Base-by-base conservation (phyloP, 78 protist species). In the Dictyostelium purpureum region DNA sequence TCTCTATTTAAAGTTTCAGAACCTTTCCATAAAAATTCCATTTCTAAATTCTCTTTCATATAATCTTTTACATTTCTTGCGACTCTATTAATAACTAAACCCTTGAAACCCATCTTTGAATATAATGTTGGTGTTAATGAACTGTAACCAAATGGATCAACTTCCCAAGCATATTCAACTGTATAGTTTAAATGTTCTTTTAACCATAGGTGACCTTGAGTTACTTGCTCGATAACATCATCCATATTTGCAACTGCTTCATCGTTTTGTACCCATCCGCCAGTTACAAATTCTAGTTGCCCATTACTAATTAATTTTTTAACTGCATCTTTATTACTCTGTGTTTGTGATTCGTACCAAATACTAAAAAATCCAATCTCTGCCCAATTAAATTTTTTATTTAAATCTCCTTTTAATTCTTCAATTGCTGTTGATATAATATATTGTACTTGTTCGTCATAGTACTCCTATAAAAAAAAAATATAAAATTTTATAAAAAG, bases 101-200 rank as follows among this genome's bases (percentile, higher is more conserved):
- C 85, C 7, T 90, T 76, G 56, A 85, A 82, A 24, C 94, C 95
- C 47, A 74, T 43, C 31, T 10, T 11, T 18, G 77, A 18, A 6
- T 43, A 35, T 1, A 95, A 6, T 21, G 77, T 33, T 56, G 94
- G 89, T 33, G 90, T 59, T 38, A n/a, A 0, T 18, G 91, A 16
- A n/a, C 70, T n/a, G 37, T 80, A 94, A 26, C 98, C 98, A 54
- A 97, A 97, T 10, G 98, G 98, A 31, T 97, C 98, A 24, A 97
- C 94, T 43, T 93, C 82, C 97, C 97, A 97, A 4, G 77, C 95
- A 6, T 6, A 33, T 9, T 19, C 40, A 19, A 94, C 95, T 1
- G 26, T 5, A 5, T 56, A 82, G 5, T 95, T 96, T 5, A 95
- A 75, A 38, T 18, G 14, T 40, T 82, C 11, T 33, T 63, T 1